Percentiles rank a stretch among this genome's conserved stretches.
Evolutionary conservation across 495 filamentous ascomycete species (phyloP).

Genomic region (Extremus antarcticus): DNA sequence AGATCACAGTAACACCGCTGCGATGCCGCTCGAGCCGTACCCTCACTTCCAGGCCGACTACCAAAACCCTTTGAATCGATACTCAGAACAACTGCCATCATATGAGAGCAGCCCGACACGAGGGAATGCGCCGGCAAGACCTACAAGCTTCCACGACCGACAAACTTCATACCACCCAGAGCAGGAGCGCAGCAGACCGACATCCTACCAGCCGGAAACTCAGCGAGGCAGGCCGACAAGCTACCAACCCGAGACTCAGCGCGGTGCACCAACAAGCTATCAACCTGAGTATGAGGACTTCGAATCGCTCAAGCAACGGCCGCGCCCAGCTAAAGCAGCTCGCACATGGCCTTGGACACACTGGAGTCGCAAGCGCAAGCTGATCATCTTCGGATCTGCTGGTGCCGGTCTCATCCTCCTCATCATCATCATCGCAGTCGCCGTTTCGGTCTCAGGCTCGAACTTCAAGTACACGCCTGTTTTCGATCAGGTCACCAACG

Average conservation of each 20-base stretch:
- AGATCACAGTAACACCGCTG: neutral
- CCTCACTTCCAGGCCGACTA: neutral
- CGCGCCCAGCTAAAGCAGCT: neutral
- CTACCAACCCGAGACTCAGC: neutral
- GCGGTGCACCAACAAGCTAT: neutral
- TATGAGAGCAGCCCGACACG: neutral
- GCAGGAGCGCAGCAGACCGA: neutral
- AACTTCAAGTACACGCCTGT: conserved; percentile 1
- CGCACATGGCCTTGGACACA: neutral
- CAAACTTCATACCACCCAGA: neutral
- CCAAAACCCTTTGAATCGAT: neutral
- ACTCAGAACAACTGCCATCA: neutral
- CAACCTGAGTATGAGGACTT: neutral
- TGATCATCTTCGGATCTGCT: neutral
- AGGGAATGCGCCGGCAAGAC: neutral
- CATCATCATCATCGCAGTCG: conserved; percentile 1
- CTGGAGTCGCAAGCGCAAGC: neutral
- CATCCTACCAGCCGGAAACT: neutral
- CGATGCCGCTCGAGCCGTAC: neutral
- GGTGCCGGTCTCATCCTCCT: neutral
- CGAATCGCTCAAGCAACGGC: neutral
- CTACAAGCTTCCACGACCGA: neutral
- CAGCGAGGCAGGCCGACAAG: neutral
- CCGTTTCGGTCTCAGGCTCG: neutral
- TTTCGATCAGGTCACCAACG: conserved; percentile 10